These are phyloP conservation scores for Mycena kentingensis DNA, from an alignment of 768 basidiomycete species.

Conservation along the genomic window DNA sequence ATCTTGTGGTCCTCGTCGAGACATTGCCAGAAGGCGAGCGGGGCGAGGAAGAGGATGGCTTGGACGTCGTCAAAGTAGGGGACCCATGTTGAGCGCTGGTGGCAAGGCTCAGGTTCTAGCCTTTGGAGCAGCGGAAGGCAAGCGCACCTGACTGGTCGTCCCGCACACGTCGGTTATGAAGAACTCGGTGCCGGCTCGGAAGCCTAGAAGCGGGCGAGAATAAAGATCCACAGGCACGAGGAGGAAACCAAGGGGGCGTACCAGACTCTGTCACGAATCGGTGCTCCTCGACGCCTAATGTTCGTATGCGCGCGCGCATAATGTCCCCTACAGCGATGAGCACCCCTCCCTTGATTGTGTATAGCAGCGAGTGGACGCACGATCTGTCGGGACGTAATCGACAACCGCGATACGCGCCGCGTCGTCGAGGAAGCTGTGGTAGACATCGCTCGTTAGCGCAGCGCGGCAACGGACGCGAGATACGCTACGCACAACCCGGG, in stretches of 20 bases:
- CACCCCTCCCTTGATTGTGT: no score
- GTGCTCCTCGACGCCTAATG: constrained; percentile 60
- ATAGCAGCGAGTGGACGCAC: constrained; percentile 28
- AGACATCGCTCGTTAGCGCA: no score
- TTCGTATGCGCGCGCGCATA: constrained; percentile 57
- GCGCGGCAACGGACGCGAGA: not conserved
- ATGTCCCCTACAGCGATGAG: constrained; percentile 44
- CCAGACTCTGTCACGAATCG: constrained; percentile 48
- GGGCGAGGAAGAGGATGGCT: constrained; percentile 64
- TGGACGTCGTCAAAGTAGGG: constrained; percentile 62
- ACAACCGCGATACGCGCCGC: constrained; percentile 46
- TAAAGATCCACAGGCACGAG: not conserved
- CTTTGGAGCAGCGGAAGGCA: no score
- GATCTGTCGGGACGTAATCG: constrained; percentile 52
- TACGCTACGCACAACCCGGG: constrained; percentile 49
- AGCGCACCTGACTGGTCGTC: constrained; percentile 36
- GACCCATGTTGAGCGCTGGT: constrained; percentile 22
- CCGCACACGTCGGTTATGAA: constrained; percentile 59
- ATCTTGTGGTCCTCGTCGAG: constrained; percentile 53
- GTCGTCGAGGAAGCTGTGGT: constrained; percentile 63
- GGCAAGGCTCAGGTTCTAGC: not conserved
- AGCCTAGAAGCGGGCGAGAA: constrained; percentile 13
- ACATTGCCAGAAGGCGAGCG: constrained; percentile 55
- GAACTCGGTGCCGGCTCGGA: constrained; percentile 48
- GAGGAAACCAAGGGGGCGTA: constrained; percentile 22